Percentiles rank a stretch among this genome's conserved stretches.
Conservation (phyloP, 306 rosid species). For the Vicia villosa region DNA sequence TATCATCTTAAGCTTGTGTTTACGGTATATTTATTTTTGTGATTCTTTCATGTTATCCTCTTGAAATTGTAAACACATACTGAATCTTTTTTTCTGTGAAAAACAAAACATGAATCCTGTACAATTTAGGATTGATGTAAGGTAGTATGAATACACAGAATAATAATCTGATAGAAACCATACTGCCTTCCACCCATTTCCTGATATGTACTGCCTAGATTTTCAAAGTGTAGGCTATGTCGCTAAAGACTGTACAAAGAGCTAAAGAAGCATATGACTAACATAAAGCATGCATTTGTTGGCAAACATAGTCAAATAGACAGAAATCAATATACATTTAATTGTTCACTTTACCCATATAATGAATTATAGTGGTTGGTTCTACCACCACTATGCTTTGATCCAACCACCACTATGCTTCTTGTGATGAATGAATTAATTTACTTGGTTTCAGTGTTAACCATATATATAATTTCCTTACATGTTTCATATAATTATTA, state of each 20-base stretch:
- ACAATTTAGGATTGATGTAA: background rate
- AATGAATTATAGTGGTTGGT: slow-evolving; percentile 25
- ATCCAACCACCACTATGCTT: too few relatives aligned
- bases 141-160: slow-evolving; percentile 11
- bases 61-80: background rate
- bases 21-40: slow-evolving; percentile 11
- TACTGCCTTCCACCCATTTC: background rate
- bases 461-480: too few relatives aligned
- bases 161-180: background rate
- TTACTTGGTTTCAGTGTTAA: too few relatives aligned
- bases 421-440: too few relatives aligned
- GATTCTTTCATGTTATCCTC: slow-evolving; percentile 19
- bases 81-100: background rate
- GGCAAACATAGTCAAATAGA: background rate
- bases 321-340: background rate
- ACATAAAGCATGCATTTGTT: background rate
- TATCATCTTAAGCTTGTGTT: slow-evolving; percentile 20
- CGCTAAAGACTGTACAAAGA: background rate
- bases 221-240: background rate
- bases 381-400: too few relatives aligned
- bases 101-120: slow-evolving; percentile 8
- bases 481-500: too few relatives aligned
- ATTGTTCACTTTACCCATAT: slow-evolving; percentile 16
- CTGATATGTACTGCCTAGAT: slow-evolving; percentile 1
- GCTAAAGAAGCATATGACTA: background rate